phyloP scores from a whole-genome alignment of 163 green algal species.

The Chlamydomonas reinhardtii region DNA sequence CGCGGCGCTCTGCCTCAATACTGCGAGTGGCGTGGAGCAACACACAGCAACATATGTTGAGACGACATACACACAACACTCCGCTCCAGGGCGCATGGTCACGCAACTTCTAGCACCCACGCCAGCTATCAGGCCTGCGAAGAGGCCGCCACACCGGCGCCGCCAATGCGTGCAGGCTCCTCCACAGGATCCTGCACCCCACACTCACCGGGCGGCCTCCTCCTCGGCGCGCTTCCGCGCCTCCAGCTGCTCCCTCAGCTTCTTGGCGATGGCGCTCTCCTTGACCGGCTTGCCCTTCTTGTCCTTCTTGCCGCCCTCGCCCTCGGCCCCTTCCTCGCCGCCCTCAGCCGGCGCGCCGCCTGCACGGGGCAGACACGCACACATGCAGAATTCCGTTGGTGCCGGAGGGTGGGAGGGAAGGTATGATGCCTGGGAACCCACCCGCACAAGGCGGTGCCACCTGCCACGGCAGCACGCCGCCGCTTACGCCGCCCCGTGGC shows the following conservation, averaged over 20 bases:
- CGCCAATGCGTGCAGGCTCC: too few species aligned
- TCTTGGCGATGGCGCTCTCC: slow-evolving; percentile 83
- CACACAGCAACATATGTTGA: neutral
- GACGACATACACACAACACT: too few species aligned
- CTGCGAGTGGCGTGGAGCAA: slow-evolving; percentile 16
- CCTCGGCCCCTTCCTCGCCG: slow-evolving; percentile 56
- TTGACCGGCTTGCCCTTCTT: slow-evolving; percentile 78
- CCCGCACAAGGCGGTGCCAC: too few species aligned
- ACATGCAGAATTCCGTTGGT: neutral
- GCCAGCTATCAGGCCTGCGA: too few species aligned
- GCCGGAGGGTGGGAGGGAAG: too few species aligned
- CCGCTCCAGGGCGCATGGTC: too few species aligned
- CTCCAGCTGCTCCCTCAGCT: slow-evolving; percentile 90
- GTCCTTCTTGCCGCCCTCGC: slow-evolving; percentile 48
- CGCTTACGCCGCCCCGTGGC: too few species aligned
- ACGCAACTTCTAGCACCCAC: too few species aligned
- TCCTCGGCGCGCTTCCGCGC: slow-evolving; percentile 75
- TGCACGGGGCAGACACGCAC: neutral
- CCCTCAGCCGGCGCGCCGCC: neutral
- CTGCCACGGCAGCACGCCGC: too few species aligned
- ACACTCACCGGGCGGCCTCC: slow-evolving; percentile 70
- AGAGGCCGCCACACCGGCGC: too few species aligned
- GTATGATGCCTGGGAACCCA: too few species aligned
- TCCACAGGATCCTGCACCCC: too few species aligned
- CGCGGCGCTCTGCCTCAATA: slow-evolving; percentile 68